Conservation (phyloP, 75 land plant species). For the Pseudotsuga menziesii region DNA sequence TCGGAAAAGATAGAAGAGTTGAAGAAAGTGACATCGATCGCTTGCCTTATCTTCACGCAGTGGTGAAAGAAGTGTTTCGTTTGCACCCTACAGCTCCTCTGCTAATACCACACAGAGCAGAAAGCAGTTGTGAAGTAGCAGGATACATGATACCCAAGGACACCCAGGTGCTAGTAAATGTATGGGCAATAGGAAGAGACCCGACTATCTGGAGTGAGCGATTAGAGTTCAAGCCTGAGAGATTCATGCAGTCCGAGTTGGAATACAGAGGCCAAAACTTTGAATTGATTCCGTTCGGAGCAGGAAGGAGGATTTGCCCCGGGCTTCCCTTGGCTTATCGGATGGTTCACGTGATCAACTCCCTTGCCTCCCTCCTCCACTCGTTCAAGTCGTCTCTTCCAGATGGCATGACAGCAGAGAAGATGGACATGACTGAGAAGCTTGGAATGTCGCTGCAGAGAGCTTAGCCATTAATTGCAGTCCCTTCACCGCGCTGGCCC, state of each 20-base stretch:
- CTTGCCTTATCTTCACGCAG: slow-evolving; percentile 33
- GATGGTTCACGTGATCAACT: slow-evolving; percentile 18
- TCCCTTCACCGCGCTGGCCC: slow-evolving; percentile 13
- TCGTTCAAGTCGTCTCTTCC: slow-evolving; percentile 36
- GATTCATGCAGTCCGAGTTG: slow-evolving; percentile 28
- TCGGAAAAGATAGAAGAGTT: slow-evolving; percentile 8
- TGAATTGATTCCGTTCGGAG: slow-evolving; percentile 48
- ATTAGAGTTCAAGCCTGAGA: slow-evolving; percentile 42
- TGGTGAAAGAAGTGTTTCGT: slow-evolving; percentile 35
- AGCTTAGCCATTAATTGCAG: slow-evolving; percentile 26
- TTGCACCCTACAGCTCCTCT: slow-evolving; percentile 33
- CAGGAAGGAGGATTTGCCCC: slow-evolving; percentile 38
- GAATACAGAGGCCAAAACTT: slow-evolving; percentile 41
- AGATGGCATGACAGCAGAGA: slow-evolving; percentile 6
- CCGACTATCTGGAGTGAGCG: slow-evolving; percentile 42
- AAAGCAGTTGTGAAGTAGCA: slow-evolving; percentile 9
- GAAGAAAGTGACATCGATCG: slow-evolving; percentile 19
- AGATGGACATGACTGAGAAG: slow-evolving; percentile 32
- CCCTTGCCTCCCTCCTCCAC: slow-evolving; percentile 34
- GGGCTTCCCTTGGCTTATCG: slow-evolving; percentile 29
- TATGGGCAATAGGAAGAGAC: slow-evolving; percentile 48
- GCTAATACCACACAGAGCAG: slow-evolving; percentile 23
- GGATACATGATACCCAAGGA: slow-evolving; percentile 30
- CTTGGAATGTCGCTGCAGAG: slow-evolving; percentile 28
- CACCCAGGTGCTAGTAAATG: slow-evolving; percentile 24